Evolutionary conservation across 495 filamentous ascomycete species (phyloP).

Genomic region (Hypoxylon fragiforme): DNA sequence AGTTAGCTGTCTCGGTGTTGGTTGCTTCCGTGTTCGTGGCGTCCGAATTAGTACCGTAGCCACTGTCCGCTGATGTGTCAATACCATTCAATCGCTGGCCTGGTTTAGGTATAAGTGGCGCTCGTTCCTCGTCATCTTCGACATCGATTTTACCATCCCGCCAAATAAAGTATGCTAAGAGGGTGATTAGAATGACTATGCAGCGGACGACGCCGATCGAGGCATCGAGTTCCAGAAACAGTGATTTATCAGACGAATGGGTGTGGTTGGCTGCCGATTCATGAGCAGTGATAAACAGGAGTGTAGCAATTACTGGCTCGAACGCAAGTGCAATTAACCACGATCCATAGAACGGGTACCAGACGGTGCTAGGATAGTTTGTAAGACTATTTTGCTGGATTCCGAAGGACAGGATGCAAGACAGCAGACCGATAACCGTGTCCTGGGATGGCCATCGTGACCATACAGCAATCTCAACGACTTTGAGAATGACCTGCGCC

Average conservation of each 20-base stretch:
- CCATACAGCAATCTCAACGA: constrained; percentile 43
- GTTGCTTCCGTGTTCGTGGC: constrained; percentile 36
- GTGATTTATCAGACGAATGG: constrained; percentile 5
- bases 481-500: constrained; percentile 48
- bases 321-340: constrained; percentile 56
- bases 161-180: constrained; percentile 41
- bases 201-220: constrained; percentile 39
- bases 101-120: constrained; percentile 51
- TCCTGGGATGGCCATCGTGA: constrained; percentile 48
- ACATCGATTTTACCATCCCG: constrained; percentile 36
- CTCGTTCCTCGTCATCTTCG: constrained; percentile 53
- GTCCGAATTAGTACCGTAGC: constrained; percentile 53
- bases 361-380: constrained; percentile 54
- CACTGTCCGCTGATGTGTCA: constrained; percentile 38
- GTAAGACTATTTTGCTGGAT: constrained; percentile 55
- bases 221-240: constrained; percentile 42
- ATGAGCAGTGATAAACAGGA: constrained; percentile 39
- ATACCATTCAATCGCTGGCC: constrained; percentile 25
- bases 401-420: constrained; percentile 58
- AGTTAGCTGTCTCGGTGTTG: constrained; percentile 39
- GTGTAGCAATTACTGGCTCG: constrained; percentile 49
- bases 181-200: constrained; percentile 33
- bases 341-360: constrained; percentile 64
- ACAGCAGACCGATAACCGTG: constrained; percentile 56
- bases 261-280: constrained; percentile 9